A percentile compares a stretch with the other conserved stretches of the same genome.
Evolutionary conservation across 176 grass and related monocot genomes (phyloP).

Genomic region (Microstegium vimineum): DNA sequence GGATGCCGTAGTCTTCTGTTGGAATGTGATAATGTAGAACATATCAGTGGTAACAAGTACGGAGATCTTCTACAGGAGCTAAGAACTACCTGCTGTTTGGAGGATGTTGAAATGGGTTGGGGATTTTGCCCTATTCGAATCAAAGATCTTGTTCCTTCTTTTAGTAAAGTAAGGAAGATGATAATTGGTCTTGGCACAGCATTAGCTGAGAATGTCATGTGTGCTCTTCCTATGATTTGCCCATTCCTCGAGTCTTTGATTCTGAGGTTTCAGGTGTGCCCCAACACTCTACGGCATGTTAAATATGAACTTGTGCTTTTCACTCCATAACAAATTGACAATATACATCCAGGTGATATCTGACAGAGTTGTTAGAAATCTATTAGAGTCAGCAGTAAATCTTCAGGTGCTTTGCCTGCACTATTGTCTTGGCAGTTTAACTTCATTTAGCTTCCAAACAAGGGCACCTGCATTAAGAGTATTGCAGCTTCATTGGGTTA

Average conservation of each 20-base stretch:
- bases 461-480: constrained; percentile 27
- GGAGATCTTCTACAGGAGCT: constrained; percentile 47
- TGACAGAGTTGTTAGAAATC: constrained; percentile 50
- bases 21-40: constrained; percentile 23
- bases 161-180: constrained; percentile 56
- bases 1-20: constrained; percentile 55
- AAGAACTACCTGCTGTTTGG: constrained; percentile 36
- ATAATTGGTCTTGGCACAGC: constrained; percentile 70
- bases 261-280: constrained; percentile 76
- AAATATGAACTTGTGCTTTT: background rate
- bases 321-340: constrained; percentile 13
- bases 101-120: constrained; percentile 80
- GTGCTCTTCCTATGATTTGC: constrained; percentile 61
- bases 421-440: constrained; percentile 61
- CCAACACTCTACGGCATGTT: background rate
- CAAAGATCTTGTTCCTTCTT: constrained; percentile 40
- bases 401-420: constrained; percentile 51
- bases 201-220: constrained; percentile 51
- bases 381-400: constrained; percentile 54
- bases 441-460: constrained; percentile 44
- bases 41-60: constrained; percentile 21
- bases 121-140: constrained; percentile 59
- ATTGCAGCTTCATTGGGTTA: constrained; percentile 65
- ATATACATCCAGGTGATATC: constrained; percentile 59
- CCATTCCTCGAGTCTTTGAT: constrained; percentile 64